Evolutionary conservation across 371 early-diverging fungal species (phyloP).

Genomic region (Circinella minor): DNA sequence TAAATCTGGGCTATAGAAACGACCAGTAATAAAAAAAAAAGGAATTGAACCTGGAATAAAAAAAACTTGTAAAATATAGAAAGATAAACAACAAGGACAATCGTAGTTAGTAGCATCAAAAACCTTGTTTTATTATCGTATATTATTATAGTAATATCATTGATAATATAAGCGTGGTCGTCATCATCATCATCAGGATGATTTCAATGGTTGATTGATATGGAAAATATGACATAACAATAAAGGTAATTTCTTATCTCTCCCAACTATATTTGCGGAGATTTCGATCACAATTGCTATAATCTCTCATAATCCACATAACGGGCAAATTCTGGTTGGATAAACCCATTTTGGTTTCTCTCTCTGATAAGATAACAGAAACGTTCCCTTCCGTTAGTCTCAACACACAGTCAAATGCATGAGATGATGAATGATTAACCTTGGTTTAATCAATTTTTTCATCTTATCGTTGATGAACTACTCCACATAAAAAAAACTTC

Average conservation of each 20-base stretch:
- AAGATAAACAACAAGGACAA: no score
- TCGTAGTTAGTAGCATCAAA: no score
- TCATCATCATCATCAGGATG: background rate
- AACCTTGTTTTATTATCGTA: no score
- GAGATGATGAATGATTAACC: slow-evolving; percentile 9
- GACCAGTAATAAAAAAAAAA: no score
- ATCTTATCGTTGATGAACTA: background rate
- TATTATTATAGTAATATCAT: no score
- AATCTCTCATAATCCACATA: background rate
- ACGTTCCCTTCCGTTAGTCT: slow-evolving; percentile 10
- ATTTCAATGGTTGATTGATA: background rate
- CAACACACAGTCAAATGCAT: background rate
- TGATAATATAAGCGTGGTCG: no score
- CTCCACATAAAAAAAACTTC: background rate
- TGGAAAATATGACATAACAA: background rate
- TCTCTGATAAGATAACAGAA: slow-evolving; percentile 8
- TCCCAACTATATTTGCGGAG: slow-evolving; percentile 3
- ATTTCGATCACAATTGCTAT: slow-evolving; percentile 6
- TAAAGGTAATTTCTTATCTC: slow-evolving; percentile 7
- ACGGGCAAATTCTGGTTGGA: slow-evolving; percentile 4
- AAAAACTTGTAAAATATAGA: no score
- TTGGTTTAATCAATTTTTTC: background rate
- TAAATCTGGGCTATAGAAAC: no score
- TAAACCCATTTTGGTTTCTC: background rate
- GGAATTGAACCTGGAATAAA: no score